Evolutionary conservation across 2,329 filamentous ascomycete genomes (phyloP).

Genomic region (Fusarium phyllophilum): DNA sequence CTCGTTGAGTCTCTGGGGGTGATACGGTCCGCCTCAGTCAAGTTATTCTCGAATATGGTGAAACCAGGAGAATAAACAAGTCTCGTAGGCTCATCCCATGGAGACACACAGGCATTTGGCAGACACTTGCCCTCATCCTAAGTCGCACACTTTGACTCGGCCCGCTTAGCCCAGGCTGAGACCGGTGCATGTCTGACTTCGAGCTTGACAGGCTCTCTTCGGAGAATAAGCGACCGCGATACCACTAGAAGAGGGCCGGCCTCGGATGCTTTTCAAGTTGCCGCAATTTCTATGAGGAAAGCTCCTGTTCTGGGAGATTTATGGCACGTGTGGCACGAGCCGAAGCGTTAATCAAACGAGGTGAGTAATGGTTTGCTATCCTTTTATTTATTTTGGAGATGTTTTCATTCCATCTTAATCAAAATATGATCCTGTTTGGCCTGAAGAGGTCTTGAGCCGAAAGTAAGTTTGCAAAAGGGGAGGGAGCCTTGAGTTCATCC

Average conservation of each 20-base stretch:
- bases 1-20: constrained; percentile 31
- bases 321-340: constrained; percentile 31
- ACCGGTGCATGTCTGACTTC: constrained; percentile 43
- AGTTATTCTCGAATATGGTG: constrained; percentile 45
- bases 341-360: constrained; percentile 17
- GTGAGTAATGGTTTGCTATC: constrained; percentile 21
- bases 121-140: constrained; percentile 13
- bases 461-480: constrained; percentile 12
- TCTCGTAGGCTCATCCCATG: constrained; percentile 24
- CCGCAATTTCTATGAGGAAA: constrained; percentile 22
- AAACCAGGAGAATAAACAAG: constrained; percentile 34
- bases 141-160: constrained; percentile 44
- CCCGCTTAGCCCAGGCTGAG: constrained; percentile 39
- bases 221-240: constrained; percentile 28
- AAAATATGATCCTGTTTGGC: constrained; percentile 1
- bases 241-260: constrained; percentile 19
- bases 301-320: constrained; percentile 26
- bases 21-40: constrained; percentile 37
- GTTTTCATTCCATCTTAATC: neutral
- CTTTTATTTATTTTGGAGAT: neutral
- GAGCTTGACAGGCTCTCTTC: constrained; percentile 42
- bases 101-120: constrained; percentile 32
- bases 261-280: constrained; percentile 25
- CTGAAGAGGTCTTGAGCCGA: neutral
- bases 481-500: constrained; percentile 9